Evolutionary conservation across 2,329 filamentous ascomycete genomes (phyloP).

Genomic region (Sclerotinia sclerotiorum): DNA sequence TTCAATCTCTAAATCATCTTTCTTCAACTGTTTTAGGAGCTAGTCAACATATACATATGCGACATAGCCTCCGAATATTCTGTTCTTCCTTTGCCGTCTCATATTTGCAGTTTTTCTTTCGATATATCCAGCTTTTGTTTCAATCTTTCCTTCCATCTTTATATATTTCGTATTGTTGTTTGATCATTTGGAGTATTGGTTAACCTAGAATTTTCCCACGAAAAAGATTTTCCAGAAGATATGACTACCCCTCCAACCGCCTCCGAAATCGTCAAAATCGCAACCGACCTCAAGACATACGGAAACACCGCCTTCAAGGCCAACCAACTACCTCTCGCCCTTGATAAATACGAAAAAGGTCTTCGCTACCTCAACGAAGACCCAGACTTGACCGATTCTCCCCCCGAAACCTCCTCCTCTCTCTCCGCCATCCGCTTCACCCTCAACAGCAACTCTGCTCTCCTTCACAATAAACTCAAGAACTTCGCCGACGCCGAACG

Average conservation of each 20-base stretch:
- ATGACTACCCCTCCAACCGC: conserved; percentile 61
- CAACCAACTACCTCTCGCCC: conserved; percentile 65
- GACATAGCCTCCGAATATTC: background rate
- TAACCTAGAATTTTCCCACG: background rate
- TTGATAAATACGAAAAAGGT: conserved; percentile 94
- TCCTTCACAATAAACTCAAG: conserved; percentile 79
- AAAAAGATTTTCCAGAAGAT: conserved; percentile 83
- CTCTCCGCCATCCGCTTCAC: conserved; percentile 77
- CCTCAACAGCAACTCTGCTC: conserved; percentile 83
- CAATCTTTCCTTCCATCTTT: background rate
- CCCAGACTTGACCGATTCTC: conserved; percentile 70
- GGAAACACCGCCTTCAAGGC: conserved; percentile 91
- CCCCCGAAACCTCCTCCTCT: conserved; percentile 63
- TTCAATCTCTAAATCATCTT: conserved; percentile 7
- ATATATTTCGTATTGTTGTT: background rate
- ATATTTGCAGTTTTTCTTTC: background rate
- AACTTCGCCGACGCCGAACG: conserved; percentile 68
- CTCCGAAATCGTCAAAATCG: conserved; percentile 72
- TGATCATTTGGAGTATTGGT: conserved; percentile 3
- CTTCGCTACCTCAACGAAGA: conserved; percentile 87
- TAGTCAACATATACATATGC: conserved; percentile 16
- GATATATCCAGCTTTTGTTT: background rate
- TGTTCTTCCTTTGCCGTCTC: background rate
- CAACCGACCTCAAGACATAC: conserved; percentile 81
- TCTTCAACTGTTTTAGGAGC: conserved; percentile 16